Conservation (phyloP, 2,329 filamentous ascomycete genomes). For the Pseudogymnoascus sp. region DNA sequence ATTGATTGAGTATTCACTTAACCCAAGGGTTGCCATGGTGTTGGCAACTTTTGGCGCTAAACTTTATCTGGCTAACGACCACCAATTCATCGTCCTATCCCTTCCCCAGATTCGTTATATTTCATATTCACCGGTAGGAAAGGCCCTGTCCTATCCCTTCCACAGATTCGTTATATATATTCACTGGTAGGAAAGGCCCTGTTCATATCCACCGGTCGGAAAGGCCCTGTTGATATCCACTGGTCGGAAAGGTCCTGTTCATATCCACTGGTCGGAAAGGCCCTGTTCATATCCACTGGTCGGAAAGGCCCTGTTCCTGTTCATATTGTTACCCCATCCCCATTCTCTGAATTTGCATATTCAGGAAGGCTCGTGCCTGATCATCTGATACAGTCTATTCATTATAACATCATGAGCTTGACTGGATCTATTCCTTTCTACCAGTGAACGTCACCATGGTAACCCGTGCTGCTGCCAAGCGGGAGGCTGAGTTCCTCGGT, state of each 20-base stretch:
- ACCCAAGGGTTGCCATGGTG: background rate
- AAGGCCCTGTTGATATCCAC: background rate
- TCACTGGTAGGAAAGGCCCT: background rate
- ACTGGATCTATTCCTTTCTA: background rate
- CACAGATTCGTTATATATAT: background rate
- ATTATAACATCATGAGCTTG: background rate
- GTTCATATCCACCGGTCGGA: background rate
- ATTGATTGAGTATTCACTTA: no score
- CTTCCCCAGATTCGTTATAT: background rate
- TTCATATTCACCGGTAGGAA: background rate
- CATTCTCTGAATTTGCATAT: background rate
- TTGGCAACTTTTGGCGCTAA: background rate
- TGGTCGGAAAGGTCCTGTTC: no score
- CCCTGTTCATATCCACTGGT: background rate
- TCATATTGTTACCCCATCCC: background rate
- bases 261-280: background rate
- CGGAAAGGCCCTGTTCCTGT: background rate
- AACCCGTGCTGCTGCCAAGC: constrained; percentile 13
- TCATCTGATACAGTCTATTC: background rate
- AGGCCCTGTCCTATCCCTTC: no score
- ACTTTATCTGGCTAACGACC: background rate
- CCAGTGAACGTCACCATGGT: constrained; percentile 10
- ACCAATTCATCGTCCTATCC: background rate
- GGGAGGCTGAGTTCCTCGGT: constrained; percentile 10
- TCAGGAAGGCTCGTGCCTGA: background rate